Evolutionary conservation across 2,329 filamentous ascomycete genomes (phyloP).

Genomic region (Xylaria multiplex): DNA sequence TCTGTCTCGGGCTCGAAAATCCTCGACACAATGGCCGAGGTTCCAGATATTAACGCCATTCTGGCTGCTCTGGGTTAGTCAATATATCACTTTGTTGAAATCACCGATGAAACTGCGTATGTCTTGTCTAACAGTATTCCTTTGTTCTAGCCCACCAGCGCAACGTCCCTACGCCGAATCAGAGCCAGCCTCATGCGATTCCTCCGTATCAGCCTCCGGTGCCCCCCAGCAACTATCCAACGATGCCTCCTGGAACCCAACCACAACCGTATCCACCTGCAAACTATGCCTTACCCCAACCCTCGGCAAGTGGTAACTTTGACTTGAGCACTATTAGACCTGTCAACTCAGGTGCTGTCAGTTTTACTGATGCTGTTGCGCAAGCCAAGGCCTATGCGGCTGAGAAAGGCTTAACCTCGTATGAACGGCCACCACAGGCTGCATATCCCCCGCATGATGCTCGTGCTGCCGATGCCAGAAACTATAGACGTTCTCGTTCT

Average conservation of each 20-base stretch:
- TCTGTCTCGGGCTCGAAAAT: constrained; percentile 10
- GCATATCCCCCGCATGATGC: constrained; percentile 53
- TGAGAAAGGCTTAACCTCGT: constrained; percentile 76
- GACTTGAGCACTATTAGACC: constrained; percentile 85
- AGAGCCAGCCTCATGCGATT: constrained; percentile 53
- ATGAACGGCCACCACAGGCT: constrained; percentile 64
- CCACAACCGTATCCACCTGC: constrained; percentile 51
- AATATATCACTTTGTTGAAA: constrained; percentile 8
- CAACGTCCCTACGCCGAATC: constrained; percentile 54
- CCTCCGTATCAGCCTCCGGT: constrained; percentile 51
- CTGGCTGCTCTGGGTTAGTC: constrained; percentile 60
- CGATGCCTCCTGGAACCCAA: constrained; percentile 54
- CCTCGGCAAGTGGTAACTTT: constrained; percentile 77
- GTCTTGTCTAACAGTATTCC: constrained; percentile 37
- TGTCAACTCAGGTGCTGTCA: constrained; percentile 81
- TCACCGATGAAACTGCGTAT: constrained; percentile 9
- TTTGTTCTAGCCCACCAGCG: constrained; percentile 56
- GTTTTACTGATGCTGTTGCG: constrained; percentile 84
- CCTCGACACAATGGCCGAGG: constrained; percentile 52
- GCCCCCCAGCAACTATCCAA: constrained; percentile 52
- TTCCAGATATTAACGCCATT: constrained; percentile 58
- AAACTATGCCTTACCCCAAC: constrained; percentile 68
- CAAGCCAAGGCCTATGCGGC: constrained; percentile 85
- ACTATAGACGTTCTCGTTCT: constrained; percentile 78
- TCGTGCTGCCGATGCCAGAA: constrained; percentile 61